These are phyloP conservation scores for Penicillium riverlandense DNA, from an alignment of 495 filamentous ascomycete genomes.

Conservation along the genomic window DNA sequence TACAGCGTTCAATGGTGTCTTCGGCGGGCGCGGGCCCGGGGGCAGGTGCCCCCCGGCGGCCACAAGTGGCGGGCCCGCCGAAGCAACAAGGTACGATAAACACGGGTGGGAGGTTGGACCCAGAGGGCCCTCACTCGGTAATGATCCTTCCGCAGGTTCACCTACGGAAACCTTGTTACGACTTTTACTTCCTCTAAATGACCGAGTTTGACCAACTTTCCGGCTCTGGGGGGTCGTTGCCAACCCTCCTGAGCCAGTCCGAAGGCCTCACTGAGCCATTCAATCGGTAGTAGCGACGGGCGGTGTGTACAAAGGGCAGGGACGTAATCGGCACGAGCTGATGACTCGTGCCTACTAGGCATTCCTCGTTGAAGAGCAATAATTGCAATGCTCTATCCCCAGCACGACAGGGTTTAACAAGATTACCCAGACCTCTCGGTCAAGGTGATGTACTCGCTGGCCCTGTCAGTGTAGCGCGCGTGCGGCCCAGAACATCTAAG, in stretches of 20 bases:
- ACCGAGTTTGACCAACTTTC: constrained; percentile 66
- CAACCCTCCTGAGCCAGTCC: constrained; percentile 45
- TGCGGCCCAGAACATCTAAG: no score
- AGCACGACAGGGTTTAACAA: no score
- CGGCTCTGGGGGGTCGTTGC: constrained; percentile 40
- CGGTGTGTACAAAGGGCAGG: constrained; percentile 42
- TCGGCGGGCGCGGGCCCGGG: no score
- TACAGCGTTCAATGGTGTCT: no score
- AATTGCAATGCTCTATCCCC: no score
- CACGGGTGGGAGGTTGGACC: constrained; percentile 15
- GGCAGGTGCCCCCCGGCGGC: no score
- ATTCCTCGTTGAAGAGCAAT: no score
- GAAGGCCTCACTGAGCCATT: constrained; percentile 66
- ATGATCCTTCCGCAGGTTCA: constrained; percentile 64
- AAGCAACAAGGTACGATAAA: no score
- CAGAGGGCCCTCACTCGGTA: constrained; percentile 30
- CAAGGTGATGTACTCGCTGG: constrained; percentile 40
- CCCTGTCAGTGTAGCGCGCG: constrained; percentile 11
- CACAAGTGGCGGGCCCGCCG: no score
- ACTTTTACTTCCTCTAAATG: constrained; percentile 69
- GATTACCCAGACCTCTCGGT: constrained; percentile 10
- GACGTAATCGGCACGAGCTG: no score
- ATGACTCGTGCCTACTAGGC: no score
- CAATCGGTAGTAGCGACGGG: constrained; percentile 68
- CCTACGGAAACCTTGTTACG: constrained; percentile 68